These are phyloP conservation scores for Eucalyptus curtisii DNA, from an alignment of 345 rosid genomes.

Conservation along the genomic window DNA sequence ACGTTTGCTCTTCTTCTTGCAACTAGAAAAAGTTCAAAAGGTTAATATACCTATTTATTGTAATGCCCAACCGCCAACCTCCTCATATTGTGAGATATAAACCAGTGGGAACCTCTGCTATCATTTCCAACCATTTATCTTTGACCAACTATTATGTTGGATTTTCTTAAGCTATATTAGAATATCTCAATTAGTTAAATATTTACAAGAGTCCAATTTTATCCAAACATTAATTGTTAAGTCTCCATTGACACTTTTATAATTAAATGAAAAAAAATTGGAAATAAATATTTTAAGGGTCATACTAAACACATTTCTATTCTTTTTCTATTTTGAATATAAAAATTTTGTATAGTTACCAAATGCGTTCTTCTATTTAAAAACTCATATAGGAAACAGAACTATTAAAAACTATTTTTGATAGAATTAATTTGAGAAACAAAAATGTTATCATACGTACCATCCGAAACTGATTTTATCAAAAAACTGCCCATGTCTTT, in stretches of 20 bases:
- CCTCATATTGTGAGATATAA: no score
- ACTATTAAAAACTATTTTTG: no score
- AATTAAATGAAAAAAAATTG: no score
- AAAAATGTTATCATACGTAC: no score
- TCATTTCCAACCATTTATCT: background rate
- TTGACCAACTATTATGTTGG: background rate
- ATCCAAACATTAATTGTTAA: background rate
- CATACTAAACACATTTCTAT: accelerated
- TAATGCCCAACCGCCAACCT: accelerated
- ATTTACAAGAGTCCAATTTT: background rate
- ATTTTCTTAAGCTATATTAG: no score
- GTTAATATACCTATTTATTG: background rate
- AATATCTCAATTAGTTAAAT: background rate
- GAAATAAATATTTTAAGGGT: no score
- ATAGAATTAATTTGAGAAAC: accelerated
- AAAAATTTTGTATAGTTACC: accelerated
- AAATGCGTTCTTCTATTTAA: accelerated
- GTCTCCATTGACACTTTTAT: background rate
- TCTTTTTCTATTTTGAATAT: no score
- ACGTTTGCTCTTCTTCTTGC: background rate
- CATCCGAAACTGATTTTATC: no score
- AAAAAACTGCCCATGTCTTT: background rate
- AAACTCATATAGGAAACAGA: accelerated
- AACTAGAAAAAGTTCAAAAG: background rate
- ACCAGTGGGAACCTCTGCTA: background rate